Evolutionary conservation across 352 stramenopile genomes (phyloP).

Genomic region (Nothophytophthora sp.): DNA sequence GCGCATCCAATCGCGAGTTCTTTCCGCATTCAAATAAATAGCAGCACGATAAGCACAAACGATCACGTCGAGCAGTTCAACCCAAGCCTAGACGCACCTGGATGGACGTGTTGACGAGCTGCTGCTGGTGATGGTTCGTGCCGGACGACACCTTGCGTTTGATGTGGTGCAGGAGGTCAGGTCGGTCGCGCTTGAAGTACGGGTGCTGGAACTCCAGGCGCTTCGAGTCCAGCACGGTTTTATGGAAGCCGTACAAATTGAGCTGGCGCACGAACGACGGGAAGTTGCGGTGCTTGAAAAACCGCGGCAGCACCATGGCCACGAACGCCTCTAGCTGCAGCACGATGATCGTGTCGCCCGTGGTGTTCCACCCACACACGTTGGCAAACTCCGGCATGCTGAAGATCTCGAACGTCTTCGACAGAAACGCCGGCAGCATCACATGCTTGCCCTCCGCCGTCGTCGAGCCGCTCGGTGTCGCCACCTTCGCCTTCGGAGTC

Average conservation of each 20-base stretch:
- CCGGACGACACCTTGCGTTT: slow-evolving; percentile 86
- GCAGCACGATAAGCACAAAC: not conserved
- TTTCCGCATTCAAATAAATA: slow-evolving; percentile 14
- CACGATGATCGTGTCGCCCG: slow-evolving; percentile 93
- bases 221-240: slow-evolving; percentile 92
- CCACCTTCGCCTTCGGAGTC: slow-evolving; percentile 12
- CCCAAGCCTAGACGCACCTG: slow-evolving; percentile 38
- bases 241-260: slow-evolving; percentile 95
- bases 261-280: slow-evolving; percentile 94
- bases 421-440: slow-evolving; percentile 91
- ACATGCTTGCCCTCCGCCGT: slow-evolving; percentile 66
- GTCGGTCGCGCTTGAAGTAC: slow-evolving; percentile 89
- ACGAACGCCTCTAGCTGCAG: slow-evolving; percentile 86
- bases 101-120: slow-evolving; percentile 55
- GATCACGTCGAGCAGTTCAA: too few species aligned
- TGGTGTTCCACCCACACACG: slow-evolving; percentile 90
- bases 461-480: slow-evolving; percentile 7
- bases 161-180: slow-evolving; percentile 86
- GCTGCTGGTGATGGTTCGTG: slow-evolving; percentile 44
- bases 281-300: slow-evolving; percentile 95
- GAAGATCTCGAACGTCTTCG: slow-evolving; percentile 95
- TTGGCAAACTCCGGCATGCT: slow-evolving; percentile 79
- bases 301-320: slow-evolving; percentile 82
- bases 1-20: slow-evolving; percentile 69
- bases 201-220: slow-evolving; percentile 92